Evolutionary conservation across 495 filamentous ascomycete species (phyloP), one percentile per base, ranked within the genome.

Genomic region (Pyrenopolyporus hunteri): DNA sequence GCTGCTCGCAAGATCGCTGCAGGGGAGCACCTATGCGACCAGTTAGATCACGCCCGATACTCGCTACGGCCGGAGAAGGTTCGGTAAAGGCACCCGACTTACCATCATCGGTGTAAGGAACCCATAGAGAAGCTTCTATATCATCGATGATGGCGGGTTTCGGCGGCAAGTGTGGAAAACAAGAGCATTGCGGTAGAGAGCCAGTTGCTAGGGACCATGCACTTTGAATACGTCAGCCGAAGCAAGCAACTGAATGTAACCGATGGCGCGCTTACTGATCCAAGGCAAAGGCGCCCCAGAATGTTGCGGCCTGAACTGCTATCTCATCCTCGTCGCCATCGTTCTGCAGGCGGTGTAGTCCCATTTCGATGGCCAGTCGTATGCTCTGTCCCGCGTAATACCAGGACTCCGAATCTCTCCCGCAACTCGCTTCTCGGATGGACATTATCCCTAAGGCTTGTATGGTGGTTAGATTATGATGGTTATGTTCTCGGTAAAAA

Each of bases 391-490:
- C 86, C 3, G 84, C 83, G 40, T 87, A 87, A 63, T 81, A 86
- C 74, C 85, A 87, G 33, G 84, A 85, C 51, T 84, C 84, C n/a
- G 83, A 85, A 58, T 88, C 85, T 8, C 81, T 76, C 9, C 84
- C 84, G 66, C 82, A 85, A 68, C 83, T 85, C 2, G 84, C 83
- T 72, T 87, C 84, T 32, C 84, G 74, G 29, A 86, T 82, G 17
- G 84, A 85, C 88, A 95, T 89, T 54, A 95, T 80, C 3, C 86
- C 85, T 19, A 93, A 70, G 0, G 90, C 89, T 71, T 93, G 91
- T 32, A 92, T 86, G 2, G 88, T 91, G 5, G 90, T 93, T 16
- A 93, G 72, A 0, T 77, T 82, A 67, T 83, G 81, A 17, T 85
- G 80, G 51, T 90, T 75, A 7, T 70, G 64, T 57, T 84, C 78